Base-by-base conservation (phyloP, 176 grass and related monocot genomes). In the Elaeis guineensis region DNA sequence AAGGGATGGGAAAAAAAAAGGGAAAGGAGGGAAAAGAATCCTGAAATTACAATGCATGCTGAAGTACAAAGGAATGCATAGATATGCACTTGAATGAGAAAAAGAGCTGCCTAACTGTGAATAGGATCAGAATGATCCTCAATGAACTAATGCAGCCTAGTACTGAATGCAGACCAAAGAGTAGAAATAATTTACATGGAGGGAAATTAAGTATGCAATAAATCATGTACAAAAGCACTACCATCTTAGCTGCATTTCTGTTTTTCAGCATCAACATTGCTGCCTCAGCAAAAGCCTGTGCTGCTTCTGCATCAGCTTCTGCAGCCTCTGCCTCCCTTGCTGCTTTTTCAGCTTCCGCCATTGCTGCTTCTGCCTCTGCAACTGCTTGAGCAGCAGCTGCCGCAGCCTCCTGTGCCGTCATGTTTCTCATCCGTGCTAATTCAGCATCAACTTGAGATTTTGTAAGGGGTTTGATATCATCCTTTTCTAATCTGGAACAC, bases 361-460 rank as follows among this genome's bases (percentile, higher is more conserved):
- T 69, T 5, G 83, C 83, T 44, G 76, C 30, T 81, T 96, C 92
- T 71, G 92, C 92, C 70, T 96, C 87, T 1, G 80, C 83, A 76
- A 96, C 92, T 63, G 80, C 80, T 77, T 77, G 80, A 61, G 92
- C 92, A 66, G 92, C 92, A 76, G 63, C 71, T 54, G 76, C 81
- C 51, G 83, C 92, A 69, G 92, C 83, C 62, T 90, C 87, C 72
- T 88, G 77, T 65, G 64, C 76, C 25, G 69, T 82, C 83, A 87
- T 77, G 72, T 49, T 21, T 74, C 58, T 70, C 79, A 83, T 84
- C 58, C 59, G 75, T 50, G 79, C 59, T 68, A 87, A 62, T 65
- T 87, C 83, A 72, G 70, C 73, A 71, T 81, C 80, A 16, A 82
- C 58, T 82, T 71, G 78, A 72, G 72, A 68, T 49, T 69, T 79